Percentiles rank a stretch among this genome's conserved stretches.
Conservation (phyloP, 2,329 filamentous ascomycete genomes). For the Malbranchea zuffiana region DNA sequence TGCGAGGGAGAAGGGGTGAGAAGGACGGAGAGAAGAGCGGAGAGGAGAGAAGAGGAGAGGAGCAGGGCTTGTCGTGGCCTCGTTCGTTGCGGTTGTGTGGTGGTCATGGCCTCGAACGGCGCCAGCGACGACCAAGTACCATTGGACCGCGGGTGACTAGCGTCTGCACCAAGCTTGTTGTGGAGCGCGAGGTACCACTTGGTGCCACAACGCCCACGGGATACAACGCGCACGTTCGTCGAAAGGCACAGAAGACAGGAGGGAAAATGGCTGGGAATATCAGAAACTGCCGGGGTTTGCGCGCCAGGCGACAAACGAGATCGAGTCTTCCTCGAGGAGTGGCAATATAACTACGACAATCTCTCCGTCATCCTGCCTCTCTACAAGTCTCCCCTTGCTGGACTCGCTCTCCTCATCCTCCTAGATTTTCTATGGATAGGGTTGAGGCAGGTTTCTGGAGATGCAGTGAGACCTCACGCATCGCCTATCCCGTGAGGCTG, state of each 20-base stretch:
- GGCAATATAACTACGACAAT: too few species aligned
- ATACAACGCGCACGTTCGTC: conserved; percentile 9
- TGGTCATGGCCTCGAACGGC: conserved; percentile 1
- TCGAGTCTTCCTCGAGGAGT: too few species aligned
- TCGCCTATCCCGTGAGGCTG: too few species aligned
- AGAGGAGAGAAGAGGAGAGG: conserved; percentile 1
- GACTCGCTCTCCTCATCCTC: too few species aligned
- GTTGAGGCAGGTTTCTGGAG: too few species aligned
- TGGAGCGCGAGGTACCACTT: conserved; percentile 10
- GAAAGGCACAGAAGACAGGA: conserved; percentile 4
- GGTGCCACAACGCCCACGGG: conserved; percentile 4
- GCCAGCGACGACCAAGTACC: conserved; percentile 1
- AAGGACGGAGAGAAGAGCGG: background rate
- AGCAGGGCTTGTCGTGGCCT: background rate
- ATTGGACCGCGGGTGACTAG: conserved; percentile 11
- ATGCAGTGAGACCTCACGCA: too few species aligned
- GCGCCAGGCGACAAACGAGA: background rate
- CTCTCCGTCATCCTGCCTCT: too few species aligned
- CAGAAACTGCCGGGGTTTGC: background rate
- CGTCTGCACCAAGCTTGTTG: conserved; percentile 5
- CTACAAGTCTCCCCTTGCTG: too few species aligned
- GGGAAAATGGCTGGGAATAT: background rate
- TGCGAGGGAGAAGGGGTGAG: background rate
- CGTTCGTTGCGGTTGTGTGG: background rate
- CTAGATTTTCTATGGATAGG: too few species aligned